Evolutionary conservation across 2,329 filamentous ascomycete species (phyloP).

Genomic region (Graphiopsis chlorocephala): DNA sequence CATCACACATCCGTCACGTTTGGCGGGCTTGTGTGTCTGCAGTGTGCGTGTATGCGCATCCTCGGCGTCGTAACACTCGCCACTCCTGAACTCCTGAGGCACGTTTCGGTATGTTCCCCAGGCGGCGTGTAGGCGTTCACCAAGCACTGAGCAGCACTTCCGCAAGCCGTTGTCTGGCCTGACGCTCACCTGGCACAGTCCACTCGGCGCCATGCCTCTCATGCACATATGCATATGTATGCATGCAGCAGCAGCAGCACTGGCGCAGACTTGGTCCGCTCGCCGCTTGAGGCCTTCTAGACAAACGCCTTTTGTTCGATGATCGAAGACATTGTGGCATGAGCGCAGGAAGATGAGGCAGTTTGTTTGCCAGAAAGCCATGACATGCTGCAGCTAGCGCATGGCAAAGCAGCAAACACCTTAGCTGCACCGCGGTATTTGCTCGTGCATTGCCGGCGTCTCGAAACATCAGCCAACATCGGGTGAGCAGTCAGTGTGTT

Average conservation of each 20-base stretch:
- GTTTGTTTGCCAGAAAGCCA: not conserved
- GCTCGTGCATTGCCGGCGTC: not conserved
- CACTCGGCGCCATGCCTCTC: constrained; percentile 1
- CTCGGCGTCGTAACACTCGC: not conserved
- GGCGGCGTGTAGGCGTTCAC: not conserved
- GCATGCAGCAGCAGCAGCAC: not conserved
- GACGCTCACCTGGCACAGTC: not conserved
- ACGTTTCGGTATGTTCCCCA: not conserved
- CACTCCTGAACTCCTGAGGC: not conserved
- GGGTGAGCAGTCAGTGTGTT: constrained; percentile 26
- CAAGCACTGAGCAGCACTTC: too few species aligned
- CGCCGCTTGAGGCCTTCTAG: constrained; percentile 1
- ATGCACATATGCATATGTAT: constrained; percentile 4
- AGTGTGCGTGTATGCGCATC: not conserved
- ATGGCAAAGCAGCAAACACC: not conserved
- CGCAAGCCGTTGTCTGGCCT: not conserved
- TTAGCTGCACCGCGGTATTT: not conserved
- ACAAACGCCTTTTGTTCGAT: constrained; percentile 11
- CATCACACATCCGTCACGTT: not conserved
- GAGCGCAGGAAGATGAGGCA: not conserved
- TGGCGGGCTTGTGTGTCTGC: not conserved
- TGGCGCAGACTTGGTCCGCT: not conserved
- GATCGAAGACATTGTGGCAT: constrained; percentile 14
- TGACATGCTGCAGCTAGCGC: not conserved
- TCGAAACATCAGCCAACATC: constrained; percentile 15